A percentile compares a stretch with the other conserved stretches of the same genome.
These are phyloP conservation scores for Aureobasidium sp. DNA, from an alignment of 2,329 filamentous ascomycete species.

Conservation along the genomic window DNA sequence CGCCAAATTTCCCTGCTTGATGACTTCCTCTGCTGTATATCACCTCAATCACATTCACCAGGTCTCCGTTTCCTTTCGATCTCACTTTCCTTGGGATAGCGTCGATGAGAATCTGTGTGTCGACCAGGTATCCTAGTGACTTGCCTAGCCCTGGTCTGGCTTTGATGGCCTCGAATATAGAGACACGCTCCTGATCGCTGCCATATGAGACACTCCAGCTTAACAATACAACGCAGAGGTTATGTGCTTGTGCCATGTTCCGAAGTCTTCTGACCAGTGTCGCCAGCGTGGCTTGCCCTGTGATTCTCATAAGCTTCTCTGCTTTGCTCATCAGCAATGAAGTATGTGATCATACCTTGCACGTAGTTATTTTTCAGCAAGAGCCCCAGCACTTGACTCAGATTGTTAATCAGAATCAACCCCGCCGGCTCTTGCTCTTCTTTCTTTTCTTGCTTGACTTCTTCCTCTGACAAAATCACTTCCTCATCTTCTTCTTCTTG, in stretches of 20 bases:
- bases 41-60: slow-evolving; percentile 37
- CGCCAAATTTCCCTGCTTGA: slow-evolving; percentile 34
- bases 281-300: slow-evolving; percentile 34
- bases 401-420: slow-evolving; percentile 35
- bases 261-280: slow-evolving; percentile 36
- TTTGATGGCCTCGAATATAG: slow-evolving; percentile 35
- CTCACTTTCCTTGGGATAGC: slow-evolving; percentile 25
- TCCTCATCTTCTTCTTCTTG: slow-evolving; percentile 30
- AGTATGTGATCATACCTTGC: slow-evolving; percentile 24
- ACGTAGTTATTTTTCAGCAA: slow-evolving; percentile 32
- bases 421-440: not conserved
- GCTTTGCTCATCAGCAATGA: too few species aligned
- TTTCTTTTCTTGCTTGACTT: not conserved
- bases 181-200: slow-evolving; percentile 22
- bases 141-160: slow-evolving; percentile 33
- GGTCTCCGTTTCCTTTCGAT: slow-evolving; percentile 17
- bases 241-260: slow-evolving; percentile 31
- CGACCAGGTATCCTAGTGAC: slow-evolving; percentile 30
- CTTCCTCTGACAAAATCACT: not conserved
- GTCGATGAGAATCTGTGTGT: slow-evolving; percentile 37
- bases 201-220: slow-evolving; percentile 25
- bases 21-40: slow-evolving; percentile 34
- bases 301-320: not conserved
- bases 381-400: slow-evolving; percentile 32
- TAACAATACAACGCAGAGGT: slow-evolving; percentile 35